Conservation (phyloP, 495 filamentous ascomycete genomes). For the Aspergillus steynii region DNA sequence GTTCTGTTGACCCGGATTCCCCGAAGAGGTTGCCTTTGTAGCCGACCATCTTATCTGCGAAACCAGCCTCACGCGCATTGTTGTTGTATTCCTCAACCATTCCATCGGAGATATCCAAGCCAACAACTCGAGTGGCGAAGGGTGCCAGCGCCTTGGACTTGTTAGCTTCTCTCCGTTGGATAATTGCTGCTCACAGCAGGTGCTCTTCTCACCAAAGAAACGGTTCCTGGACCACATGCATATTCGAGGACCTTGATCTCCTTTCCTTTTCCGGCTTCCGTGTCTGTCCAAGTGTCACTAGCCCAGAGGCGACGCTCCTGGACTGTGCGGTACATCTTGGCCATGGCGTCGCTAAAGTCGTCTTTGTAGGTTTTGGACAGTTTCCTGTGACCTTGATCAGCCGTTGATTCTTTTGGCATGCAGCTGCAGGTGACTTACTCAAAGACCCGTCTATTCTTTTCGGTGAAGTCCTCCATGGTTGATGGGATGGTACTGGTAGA, state of each 20-base stretch:
- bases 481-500: conserved; percentile 1
- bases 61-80: conserved; percentile 35
- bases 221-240: conserved; percentile 69
- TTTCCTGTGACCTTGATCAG: conserved; percentile 36
- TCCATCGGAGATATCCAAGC: conserved; percentile 67
- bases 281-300: conserved; percentile 56
- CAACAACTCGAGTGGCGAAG: conserved; percentile 59
- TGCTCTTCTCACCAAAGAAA: conserved; percentile 50
- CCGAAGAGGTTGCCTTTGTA: conserved; percentile 58
- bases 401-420: background rate
- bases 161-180: background rate
- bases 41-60: conserved; percentile 55
- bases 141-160: conserved; percentile 55
- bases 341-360: conserved; percentile 39
- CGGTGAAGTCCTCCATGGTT: conserved; percentile 44
- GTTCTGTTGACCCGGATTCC: conserved; percentile 35
- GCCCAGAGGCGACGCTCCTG: conserved; percentile 58
- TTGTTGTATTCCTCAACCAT: conserved; percentile 64
- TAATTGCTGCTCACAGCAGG: background rate
- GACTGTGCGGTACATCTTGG: conserved; percentile 39
- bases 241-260: conserved; percentile 68
- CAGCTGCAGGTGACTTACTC: conserved; percentile 39
- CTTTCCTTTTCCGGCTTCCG: conserved; percentile 36
- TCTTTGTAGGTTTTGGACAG: conserved; percentile 45
- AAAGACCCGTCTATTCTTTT: conserved; percentile 55